Conservation (phyloP, 306 rosid genomes). For the Erythrophleum fordii region DNA sequence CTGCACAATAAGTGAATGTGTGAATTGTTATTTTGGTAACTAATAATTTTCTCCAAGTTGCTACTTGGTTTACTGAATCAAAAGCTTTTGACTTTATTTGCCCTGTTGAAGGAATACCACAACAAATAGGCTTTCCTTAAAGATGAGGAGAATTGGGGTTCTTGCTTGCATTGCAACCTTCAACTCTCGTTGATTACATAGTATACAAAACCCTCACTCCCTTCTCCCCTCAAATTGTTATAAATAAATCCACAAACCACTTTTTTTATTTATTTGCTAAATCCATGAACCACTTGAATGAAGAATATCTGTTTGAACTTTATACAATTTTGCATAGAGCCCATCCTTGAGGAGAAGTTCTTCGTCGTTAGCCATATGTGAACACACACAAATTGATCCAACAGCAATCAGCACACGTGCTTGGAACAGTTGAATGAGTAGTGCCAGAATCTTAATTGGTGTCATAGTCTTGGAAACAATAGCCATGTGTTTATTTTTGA, state of each 20-base stretch:
- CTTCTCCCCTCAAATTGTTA: neutral
- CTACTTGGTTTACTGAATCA: no score
- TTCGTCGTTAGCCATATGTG: constrained; percentile 72
- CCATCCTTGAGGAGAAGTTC: constrained; percentile 73
- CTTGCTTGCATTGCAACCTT: neutral
- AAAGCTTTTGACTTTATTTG: no score
- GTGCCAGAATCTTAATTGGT: no score
- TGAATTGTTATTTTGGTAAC: no score
- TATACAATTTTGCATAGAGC: constrained; percentile 59
- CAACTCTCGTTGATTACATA: neutral
- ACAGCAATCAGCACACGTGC: neutral
- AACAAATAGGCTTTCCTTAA: neutral
- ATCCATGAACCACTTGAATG: constrained; percentile 2
- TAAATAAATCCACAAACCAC: neutral
- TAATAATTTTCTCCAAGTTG: no score
- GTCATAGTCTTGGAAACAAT: no score
- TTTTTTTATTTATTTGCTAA: no score
- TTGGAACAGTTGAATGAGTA: no score
- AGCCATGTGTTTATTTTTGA: no score
- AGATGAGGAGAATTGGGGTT: neutral
- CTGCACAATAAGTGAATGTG: no score
- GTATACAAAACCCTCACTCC: neutral
- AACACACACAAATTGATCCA: constrained; percentile 10
- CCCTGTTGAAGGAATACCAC: neutral
- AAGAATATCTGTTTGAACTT: constrained; percentile 43